Percentiles rank a stretch among this genome's conserved stretches.
Evolutionary conservation across 148 eudicot species (phyloP).

Genomic region (Nepenthes mirabilis): DNA sequence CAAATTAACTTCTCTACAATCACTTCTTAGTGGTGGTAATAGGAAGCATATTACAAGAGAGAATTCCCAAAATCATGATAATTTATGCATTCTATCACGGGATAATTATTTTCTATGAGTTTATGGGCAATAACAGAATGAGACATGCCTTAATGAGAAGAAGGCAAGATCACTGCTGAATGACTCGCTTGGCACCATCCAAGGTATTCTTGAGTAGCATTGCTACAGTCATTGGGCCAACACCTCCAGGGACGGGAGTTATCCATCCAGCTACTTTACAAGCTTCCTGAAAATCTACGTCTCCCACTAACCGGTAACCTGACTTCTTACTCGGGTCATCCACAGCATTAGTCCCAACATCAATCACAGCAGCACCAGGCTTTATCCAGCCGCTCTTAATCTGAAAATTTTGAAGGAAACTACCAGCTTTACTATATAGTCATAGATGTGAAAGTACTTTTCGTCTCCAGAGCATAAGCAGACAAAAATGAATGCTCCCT

Average conservation of each 20-base stretch:
- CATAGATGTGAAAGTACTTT: background rate
- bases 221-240: slow-evolving; percentile 98
- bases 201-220: slow-evolving; percentile 93
- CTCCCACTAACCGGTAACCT: slow-evolving; percentile 92
- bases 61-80: no score
- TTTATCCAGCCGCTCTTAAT: slow-evolving; percentile 94
- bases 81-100: background rate
- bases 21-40: no score
- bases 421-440: background rate
- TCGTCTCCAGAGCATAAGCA: background rate
- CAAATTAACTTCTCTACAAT: no score
- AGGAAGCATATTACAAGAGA: no score
- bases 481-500: background rate
- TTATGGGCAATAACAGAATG: slow-evolving; percentile 5
- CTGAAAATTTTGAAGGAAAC: slow-evolving; percentile 19
- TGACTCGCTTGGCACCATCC: slow-evolving; percentile 94
- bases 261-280: slow-evolving; percentile 88
- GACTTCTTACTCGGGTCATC: slow-evolving; percentile 79
- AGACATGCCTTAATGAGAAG: slow-evolving; percentile 16
- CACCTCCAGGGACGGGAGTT: slow-evolving; percentile 99
- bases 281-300: slow-evolving; percentile 77
- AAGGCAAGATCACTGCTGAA: slow-evolving; percentile 24
- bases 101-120: background rate
- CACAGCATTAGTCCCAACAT: slow-evolving; percentile 87
- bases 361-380: slow-evolving; percentile 97